A percentile compares a stretch with the other conserved stretches of the same genome.
phyloP scores from a whole-genome alignment of 345 rosid species.

The Acer campestre region DNA sequence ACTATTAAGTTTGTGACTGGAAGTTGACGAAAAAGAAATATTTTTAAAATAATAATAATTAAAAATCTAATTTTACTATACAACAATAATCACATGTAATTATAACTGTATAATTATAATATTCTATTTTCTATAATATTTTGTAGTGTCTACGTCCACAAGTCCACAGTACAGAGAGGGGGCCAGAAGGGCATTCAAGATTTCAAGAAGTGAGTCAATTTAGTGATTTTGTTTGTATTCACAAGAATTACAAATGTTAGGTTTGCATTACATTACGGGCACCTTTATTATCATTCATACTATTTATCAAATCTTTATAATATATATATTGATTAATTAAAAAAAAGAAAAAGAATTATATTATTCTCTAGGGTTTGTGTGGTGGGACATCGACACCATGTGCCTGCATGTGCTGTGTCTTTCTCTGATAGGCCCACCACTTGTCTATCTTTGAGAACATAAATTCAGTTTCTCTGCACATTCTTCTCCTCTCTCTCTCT shows the following conservation, averaged over 20 bases:
- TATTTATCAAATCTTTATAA: neutral
- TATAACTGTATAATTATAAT: neutral
- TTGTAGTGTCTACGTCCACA: neutral
- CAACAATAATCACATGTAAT: neutral
- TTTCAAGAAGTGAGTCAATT: constrained; percentile 6
- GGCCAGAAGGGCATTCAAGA: neutral
- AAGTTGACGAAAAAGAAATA: neutral
- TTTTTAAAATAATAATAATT: neutral
- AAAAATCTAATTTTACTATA: neutral
- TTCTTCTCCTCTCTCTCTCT: constrained; percentile 38
- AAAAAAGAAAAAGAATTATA: neutral
- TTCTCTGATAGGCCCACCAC: constrained; percentile 69
- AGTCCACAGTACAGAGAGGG: constrained; percentile 1
- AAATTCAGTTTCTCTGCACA: constrained; percentile 49
- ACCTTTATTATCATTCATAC: constrained; percentile 6
- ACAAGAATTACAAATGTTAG: constrained; percentile 34
- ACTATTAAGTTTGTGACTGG: no score
- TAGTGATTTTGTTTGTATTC: constrained; percentile 39
- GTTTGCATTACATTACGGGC: constrained; percentile 35
- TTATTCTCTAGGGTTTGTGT: constrained; percentile 39
- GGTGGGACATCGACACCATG: constrained; percentile 75
- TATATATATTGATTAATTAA: neutral
- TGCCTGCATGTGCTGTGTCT: constrained; percentile 98
- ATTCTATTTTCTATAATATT: neutral
- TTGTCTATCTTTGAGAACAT: constrained; percentile 50